Evolutionary conservation across 1,139 yeast genomes (phyloP).

Genomic region (Magnusiomyces tetraspermus): DNA sequence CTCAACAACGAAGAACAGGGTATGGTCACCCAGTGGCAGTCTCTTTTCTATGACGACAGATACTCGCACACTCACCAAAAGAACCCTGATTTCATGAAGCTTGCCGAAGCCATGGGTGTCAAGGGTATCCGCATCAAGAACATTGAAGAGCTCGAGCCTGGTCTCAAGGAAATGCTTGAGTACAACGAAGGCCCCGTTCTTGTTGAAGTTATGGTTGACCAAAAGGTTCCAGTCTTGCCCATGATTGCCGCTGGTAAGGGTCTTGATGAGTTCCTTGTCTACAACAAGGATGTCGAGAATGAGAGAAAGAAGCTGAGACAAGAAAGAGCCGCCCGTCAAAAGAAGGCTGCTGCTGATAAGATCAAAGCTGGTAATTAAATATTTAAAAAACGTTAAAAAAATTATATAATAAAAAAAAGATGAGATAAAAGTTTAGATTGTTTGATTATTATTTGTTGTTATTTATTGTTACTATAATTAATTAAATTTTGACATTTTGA

Average conservation of each 20-base stretch:
- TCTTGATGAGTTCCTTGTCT: constrained; percentile 80
- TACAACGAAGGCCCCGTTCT: constrained; percentile 72
- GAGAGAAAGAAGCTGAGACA: constrained; percentile 55
- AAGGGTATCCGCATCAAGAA: constrained; percentile 65
- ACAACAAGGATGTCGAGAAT: constrained; percentile 70
- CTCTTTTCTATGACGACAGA: constrained; percentile 91
- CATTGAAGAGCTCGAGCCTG: constrained; percentile 55
- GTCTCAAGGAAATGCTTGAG: constrained; percentile 65
- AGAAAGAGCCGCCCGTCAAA: constrained; percentile 11
- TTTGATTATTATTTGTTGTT: too few species aligned
- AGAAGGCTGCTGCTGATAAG: constrained; percentile 9
- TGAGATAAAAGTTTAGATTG: too few species aligned
- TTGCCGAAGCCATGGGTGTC: constrained; percentile 90
- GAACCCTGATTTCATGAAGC: constrained; percentile 85
- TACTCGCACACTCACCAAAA: constrained; percentile 93
- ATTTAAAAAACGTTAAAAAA: too few species aligned
- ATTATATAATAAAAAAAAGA: too few species aligned
- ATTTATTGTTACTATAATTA: too few species aligned
- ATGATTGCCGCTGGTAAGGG: constrained; percentile 98
- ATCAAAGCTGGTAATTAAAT: too few species aligned
- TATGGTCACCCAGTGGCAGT: constrained; percentile 99
- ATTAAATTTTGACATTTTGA: too few species aligned
- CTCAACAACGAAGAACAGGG: constrained; percentile 98
- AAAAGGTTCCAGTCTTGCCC: constrained; percentile 95
- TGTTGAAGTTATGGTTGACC: constrained; percentile 83